Evolutionary conservation across 306 rosid species (phyloP).

Genomic region (Lathyrus tuberosus): DNA sequence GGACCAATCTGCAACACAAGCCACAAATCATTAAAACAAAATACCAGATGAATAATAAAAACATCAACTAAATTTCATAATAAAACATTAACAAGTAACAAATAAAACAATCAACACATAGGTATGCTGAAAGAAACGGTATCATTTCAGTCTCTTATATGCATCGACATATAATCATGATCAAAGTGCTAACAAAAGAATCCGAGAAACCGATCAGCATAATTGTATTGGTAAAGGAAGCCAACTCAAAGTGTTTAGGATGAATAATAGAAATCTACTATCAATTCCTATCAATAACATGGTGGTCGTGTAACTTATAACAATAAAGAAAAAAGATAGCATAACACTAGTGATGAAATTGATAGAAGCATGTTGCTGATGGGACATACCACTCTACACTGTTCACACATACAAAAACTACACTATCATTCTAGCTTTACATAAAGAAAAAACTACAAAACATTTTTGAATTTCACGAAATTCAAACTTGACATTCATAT

Average conservation of each 20-base stretch:
- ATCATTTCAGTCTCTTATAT: not conserved
- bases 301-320: too few species aligned
- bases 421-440: not conserved
- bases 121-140: not conserved
- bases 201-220: conserved; percentile 4
- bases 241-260: not conserved
- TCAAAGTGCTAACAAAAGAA: conserved; percentile 2
- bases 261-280: not conserved
- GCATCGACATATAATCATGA: conserved; percentile 1
- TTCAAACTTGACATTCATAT: not conserved
- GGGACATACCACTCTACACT: not conserved
- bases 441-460: too few species aligned
- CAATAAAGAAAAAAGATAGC: too few species aligned
- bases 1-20: conserved; percentile 43
- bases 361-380: not conserved
- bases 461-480: not conserved
- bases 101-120: conserved; percentile 1
- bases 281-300: too few species aligned
- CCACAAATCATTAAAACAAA: not conserved
- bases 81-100: not conserved
- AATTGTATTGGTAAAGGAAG: not conserved
- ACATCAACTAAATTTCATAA: not conserved
- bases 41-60: conserved; percentile 4
- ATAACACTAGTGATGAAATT: not conserved
- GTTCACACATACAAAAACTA: not conserved